phyloP scores from a whole-genome alignment of 2,329 filamentous ascomycete genomes.

The Fusarium camptoceras region DNA sequence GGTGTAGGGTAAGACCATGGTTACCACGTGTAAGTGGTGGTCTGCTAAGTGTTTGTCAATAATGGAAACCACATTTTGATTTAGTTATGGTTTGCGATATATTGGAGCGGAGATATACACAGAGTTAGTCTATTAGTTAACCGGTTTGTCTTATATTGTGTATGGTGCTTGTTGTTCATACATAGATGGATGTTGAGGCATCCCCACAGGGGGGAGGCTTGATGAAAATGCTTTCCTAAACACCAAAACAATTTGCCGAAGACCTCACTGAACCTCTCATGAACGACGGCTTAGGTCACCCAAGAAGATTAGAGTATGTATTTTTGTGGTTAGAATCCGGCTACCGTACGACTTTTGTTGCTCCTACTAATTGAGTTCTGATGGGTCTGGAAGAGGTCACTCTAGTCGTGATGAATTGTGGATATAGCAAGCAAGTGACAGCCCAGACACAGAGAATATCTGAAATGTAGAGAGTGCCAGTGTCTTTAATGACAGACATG shows the following conservation, averaged over 20 bases:
- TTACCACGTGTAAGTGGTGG: not conserved
- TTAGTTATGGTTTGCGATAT: not conserved
- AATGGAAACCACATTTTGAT: no score
- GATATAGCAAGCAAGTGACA: no score
- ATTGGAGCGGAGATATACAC: not conserved
- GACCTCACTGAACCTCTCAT: no score
- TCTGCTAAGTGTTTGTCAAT: not conserved
- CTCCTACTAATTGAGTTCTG: no score
- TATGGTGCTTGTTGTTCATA: not conserved
- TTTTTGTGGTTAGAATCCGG: no score
- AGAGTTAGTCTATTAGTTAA: not conserved
- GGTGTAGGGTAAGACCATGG: not conserved
- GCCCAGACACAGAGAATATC: not conserved
- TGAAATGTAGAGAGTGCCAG: not conserved
- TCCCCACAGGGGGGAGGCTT: rapidly evolving
- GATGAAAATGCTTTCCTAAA: not conserved
- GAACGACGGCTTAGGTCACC: no score
- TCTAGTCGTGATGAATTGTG: no score
- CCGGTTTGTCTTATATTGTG: not conserved
- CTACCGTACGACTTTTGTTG: no score
- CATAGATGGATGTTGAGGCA: no score
- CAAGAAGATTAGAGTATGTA: no score
- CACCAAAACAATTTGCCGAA: no score
- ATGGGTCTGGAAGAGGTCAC: no score
- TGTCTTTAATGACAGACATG: constrained; percentile 4